Conservation (phyloP, 1,284 basidiomycete species). For the Ceratobasidium theobromae region DNA sequence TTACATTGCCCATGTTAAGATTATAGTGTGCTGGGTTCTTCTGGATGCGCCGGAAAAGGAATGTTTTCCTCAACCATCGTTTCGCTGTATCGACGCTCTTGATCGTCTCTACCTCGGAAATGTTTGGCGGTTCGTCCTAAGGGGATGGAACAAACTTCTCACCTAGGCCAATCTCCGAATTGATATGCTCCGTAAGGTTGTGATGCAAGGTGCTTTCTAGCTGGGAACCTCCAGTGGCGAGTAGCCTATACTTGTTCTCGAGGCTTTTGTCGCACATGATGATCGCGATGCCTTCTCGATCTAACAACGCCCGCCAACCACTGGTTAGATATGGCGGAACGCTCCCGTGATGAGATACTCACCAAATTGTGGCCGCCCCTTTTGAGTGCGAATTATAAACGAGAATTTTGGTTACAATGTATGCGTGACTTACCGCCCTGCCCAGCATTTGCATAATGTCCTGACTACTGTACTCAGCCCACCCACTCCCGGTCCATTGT, state of each 20-base stretch:
- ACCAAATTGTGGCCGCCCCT: conserved; percentile 95
- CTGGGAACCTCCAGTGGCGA: conserved; percentile 66
- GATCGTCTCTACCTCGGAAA: conserved; percentile 57
- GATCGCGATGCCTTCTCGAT: conserved; percentile 72
- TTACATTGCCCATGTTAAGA: conserved; percentile 42
- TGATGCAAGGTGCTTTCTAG: conserved; percentile 84
- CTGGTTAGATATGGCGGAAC: conserved; percentile 23
- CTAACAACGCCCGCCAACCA: conserved; percentile 40
- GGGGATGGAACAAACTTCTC: conserved; percentile 48
- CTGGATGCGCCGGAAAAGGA: conserved; percentile 79
- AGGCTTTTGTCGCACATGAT: conserved; percentile 78
- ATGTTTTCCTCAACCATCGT: conserved; percentile 77
- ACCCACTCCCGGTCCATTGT: conserved; percentile 53
- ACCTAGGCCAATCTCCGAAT: conserved; percentile 85
- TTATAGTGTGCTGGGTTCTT: conserved; percentile 77
- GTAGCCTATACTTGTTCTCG: conserved; percentile 66
- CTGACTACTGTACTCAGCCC: conserved; percentile 75
- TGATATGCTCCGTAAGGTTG: conserved; percentile 85
- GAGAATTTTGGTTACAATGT: neutral
- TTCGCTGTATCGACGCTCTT: conserved; percentile 45
- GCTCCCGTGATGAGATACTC: conserved; percentile 35
- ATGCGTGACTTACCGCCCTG: conserved; percentile 60
- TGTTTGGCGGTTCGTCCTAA: conserved; percentile 45
- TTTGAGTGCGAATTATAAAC: conserved; percentile 42
- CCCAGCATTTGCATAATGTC: conserved; percentile 87